Conservation (phyloP, 1,139 yeast genomes). For the Blastobotrys persicus region DNA sequence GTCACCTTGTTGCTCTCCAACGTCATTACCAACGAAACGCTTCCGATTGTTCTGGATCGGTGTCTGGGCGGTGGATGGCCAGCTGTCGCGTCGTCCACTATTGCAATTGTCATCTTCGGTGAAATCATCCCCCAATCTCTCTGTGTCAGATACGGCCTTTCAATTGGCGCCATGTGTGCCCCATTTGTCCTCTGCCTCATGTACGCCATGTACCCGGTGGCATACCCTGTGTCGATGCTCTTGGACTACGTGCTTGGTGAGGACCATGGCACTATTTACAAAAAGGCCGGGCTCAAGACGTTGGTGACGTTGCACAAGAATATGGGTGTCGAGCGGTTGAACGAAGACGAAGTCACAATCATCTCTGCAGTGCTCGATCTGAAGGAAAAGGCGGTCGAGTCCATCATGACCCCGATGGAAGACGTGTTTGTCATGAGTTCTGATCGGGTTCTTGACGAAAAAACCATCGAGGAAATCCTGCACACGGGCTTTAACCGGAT, state of each 20-base stretch:
- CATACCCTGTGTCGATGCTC: constrained; percentile 82
- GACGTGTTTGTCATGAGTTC: constrained; percentile 89
- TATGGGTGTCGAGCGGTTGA: constrained; percentile 92
- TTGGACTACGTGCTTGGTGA: constrained; percentile 85
- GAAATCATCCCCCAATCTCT: constrained; percentile 94
- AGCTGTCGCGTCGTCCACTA: constrained; percentile 90
- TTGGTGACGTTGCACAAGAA: constrained; percentile 89
- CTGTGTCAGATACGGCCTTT: constrained; percentile 88
- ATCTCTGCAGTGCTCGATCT: constrained; percentile 91
- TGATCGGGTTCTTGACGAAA: constrained; percentile 78
- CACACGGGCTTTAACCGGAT: constrained; percentile 94
- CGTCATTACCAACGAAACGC: constrained; percentile 91
- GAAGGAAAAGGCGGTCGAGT: constrained; percentile 82
- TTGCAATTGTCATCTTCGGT: constrained; percentile 89
- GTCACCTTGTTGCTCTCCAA: constrained; percentile 78
- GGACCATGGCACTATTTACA: constrained; percentile 94
- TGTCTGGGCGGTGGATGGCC: constrained; percentile 98
- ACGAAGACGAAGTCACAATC: constrained; percentile 94
- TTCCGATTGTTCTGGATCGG: constrained; percentile 90
- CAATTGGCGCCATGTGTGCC: constrained; percentile 85
- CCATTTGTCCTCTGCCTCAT: constrained; percentile 83
- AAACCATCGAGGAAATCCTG: constrained; percentile 82
- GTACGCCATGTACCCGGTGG: constrained; percentile 89
- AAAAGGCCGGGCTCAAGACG: constrained; percentile 88
- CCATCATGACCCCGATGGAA: constrained; percentile 92